Evolutionary conservation across 2,329 filamentous ascomycete species (phyloP).

Genomic region (Neonectria neomacrospora): DNA sequence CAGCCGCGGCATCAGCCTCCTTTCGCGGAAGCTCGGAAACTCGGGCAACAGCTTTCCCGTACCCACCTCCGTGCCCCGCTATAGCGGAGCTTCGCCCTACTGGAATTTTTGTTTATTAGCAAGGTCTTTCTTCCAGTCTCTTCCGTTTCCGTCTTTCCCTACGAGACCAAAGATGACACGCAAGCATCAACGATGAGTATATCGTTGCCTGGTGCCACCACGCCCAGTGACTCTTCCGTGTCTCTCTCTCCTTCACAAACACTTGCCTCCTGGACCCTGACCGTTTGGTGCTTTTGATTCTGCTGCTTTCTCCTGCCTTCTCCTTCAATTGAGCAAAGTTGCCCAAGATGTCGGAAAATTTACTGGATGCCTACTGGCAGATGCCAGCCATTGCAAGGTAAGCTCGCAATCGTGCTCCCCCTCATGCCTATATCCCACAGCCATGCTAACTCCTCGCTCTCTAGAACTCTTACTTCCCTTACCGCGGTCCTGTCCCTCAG

Average conservation of each 20-base stretch:
- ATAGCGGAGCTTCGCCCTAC: conserved; percentile 40
- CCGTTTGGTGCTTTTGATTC: conserved; percentile 20
- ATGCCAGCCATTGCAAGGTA: conserved; percentile 57
- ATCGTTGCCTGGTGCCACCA: conserved; percentile 43
- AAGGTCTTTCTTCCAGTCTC: conserved; percentile 34
- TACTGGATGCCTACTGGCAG: conserved; percentile 52
- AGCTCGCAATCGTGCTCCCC: conserved; percentile 26
- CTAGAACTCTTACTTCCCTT: conserved; percentile 73
- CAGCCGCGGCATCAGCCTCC: conserved; percentile 18
- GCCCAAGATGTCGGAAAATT: conserved; percentile 48
- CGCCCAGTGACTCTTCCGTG: conserved; percentile 34
- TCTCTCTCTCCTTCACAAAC: conserved; percentile 32
- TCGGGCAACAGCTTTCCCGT: conserved; percentile 31
- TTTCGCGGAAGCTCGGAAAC: conserved; percentile 15
- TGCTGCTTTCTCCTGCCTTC: conserved; percentile 28
- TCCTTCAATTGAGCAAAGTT: conserved; percentile 46
- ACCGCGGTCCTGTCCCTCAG: conserved; percentile 70
- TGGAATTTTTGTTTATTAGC: conserved; percentile 36
- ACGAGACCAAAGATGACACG: conserved; percentile 49
- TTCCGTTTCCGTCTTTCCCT: conserved; percentile 38
- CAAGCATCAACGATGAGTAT: conserved; percentile 49
- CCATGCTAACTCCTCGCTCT: conserved; percentile 35
- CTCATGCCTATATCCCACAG: not conserved
- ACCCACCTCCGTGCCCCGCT: conserved; percentile 36
- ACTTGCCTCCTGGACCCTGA: conserved; percentile 8